Percentiles rank a stretch among this genome's conserved stretches.
These are phyloP conservation scores for Salix exigua DNA, from an alignment of 345 rosid genomes.

Conservation along the genomic window DNA sequence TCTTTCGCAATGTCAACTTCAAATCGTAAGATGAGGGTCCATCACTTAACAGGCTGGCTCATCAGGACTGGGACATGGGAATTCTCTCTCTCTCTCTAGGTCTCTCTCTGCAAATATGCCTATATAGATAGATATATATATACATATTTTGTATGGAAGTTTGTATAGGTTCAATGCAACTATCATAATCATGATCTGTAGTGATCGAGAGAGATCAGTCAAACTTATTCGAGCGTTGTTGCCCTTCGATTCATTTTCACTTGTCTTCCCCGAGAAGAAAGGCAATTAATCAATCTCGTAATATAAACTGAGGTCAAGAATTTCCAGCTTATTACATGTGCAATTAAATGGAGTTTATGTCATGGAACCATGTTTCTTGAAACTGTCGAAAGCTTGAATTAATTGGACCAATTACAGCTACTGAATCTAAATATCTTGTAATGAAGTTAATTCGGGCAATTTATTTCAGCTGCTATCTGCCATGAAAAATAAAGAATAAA, in stretches of 20 bases:
- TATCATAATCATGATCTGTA: conserved; percentile 24
- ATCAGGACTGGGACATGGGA: background rate
- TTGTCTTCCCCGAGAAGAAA: background rate
- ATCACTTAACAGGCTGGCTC: conserved; percentile 11
- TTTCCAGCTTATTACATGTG: too few species aligned
- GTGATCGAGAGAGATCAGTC: conserved; percentile 8
- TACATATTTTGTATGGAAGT: conserved; percentile 23
- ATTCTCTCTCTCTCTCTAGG: conserved; percentile 9
- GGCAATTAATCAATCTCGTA: too few species aligned
- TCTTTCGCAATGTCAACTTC: conserved; percentile 1
- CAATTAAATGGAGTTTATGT: too few species aligned
- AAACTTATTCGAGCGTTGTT: background rate
- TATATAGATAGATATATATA: background rate
- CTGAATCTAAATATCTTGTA: too few species aligned
- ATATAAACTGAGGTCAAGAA: too few species aligned
- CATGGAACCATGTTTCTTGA: too few species aligned
- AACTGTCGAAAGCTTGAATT: too few species aligned
- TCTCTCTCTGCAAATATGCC: background rate
- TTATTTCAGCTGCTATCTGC: too few species aligned
- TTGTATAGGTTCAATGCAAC: conserved; percentile 35
- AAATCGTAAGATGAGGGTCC: conserved; percentile 1
- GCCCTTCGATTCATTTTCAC: background rate
- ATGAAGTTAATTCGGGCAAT: too few species aligned
- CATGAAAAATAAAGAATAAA: too few species aligned
- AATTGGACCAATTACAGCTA: too few species aligned